phyloP scores from a whole-genome alignment of 1,139 yeast species.

The Debaryomyces subglobosus region DNA sequence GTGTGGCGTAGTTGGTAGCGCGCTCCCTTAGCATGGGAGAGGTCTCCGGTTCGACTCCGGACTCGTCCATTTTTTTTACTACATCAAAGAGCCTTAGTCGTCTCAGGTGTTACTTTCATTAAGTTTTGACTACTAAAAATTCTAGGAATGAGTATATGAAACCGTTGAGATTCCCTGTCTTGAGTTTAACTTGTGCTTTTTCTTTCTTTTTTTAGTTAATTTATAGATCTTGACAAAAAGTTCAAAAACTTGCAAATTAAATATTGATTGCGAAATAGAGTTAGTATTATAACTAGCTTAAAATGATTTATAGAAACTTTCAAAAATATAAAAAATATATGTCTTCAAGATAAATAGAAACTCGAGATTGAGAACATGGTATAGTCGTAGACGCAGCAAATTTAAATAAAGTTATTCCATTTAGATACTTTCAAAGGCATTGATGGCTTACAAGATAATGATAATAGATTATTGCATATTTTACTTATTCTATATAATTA shows the following conservation, averaged over 20 bases:
- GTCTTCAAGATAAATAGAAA: no score
- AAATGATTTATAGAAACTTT: no score
- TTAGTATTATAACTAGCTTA: no score
- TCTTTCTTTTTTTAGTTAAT: background rate
- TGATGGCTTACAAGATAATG: no score
- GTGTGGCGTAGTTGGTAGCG: slow-evolving; percentile 95
- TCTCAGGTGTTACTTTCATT: background rate
- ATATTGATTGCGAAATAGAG: background rate
- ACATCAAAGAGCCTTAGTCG: no score
- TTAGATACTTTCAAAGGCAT: no score
- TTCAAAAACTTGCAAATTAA: background rate
- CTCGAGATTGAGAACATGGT: no score
- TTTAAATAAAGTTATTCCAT: no score
- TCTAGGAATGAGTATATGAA: background rate
- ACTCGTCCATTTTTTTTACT: slow-evolving; percentile 64
- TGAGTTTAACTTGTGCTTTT: background rate
- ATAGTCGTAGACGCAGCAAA: no score
- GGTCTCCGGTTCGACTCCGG: slow-evolving; percentile 92
- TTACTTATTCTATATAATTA: background rate
- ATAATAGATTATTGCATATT: no score
- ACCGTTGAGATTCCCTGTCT: no score
- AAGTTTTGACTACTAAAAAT: background rate
- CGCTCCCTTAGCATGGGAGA: slow-evolving; percentile 90
- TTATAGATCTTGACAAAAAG: background rate
- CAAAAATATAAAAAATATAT: no score